Percentiles rank a stretch among this genome's conserved stretches.
These are phyloP conservation scores for Syzygium aromaticum DNA, from an alignment of 345 rosid species.

Conservation along the genomic window DNA sequence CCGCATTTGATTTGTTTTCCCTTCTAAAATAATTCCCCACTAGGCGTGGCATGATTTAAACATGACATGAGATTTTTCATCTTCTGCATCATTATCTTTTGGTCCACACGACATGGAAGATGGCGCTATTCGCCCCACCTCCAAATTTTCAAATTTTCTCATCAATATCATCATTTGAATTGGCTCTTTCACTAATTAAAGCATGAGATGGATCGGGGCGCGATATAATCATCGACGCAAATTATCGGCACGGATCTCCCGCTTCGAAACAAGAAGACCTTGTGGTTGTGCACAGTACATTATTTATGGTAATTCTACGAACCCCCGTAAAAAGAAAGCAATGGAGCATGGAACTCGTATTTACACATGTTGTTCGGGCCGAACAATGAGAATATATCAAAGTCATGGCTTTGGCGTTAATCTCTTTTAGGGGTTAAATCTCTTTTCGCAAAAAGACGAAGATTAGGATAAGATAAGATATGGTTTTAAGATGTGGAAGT, in stretches of 20 bases:
- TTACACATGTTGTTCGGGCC: background rate
- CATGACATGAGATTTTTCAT: background rate
- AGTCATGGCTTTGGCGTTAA: background rate
- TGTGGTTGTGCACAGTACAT: background rate
- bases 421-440: background rate
- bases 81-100: background rate
- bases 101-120: background rate
- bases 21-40: background rate
- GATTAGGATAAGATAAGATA: background rate
- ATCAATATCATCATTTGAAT: background rate
- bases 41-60: background rate
- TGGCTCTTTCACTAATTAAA: background rate
- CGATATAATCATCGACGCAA: background rate
- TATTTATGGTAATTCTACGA: accelerated
- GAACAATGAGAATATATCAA: background rate
- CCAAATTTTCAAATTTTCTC: background rate
- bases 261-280: too few species aligned
- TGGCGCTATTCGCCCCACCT: background rate
- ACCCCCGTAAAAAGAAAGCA: background rate
- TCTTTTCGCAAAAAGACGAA: background rate
- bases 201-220: background rate
- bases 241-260: background rate
- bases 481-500: background rate
- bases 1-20: background rate
- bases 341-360: background rate